Base-by-base conservation (phyloP, 257 asterid genomes). In the Rubia yunnanensis region DNA sequence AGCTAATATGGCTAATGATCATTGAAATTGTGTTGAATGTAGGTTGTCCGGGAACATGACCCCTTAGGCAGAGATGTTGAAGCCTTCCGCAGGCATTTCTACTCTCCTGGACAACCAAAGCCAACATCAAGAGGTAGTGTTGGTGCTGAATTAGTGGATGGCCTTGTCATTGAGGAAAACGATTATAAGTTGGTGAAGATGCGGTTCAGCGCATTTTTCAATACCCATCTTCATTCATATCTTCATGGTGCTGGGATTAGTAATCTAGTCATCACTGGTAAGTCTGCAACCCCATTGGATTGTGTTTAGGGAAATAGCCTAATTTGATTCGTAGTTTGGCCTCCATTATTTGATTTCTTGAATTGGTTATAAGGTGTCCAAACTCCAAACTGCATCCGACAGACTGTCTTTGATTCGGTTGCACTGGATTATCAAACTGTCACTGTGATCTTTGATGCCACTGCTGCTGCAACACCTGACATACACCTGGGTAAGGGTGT, bases 31-130 rank as follows among this genome's bases (percentile, higher is more conserved):
- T 30, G 13, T 66, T 66, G 34, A 6, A 66, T 66, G 39, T 75
- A 91, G 96, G 95, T 88, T 66, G 94, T 91, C 53, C 95, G 96
- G 4, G 97, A 91, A 86, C 97, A 91, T 32, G 97, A 91, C 49
- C 86, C 88, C 5, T 78, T 73, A 34, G 97, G 97, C 36, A 80
- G 97, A 78, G 97, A 91, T 34, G 96, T 83, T 39, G 97, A 88
- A 65, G 73, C 86, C 38, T 88, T 91, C 57, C 88, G 92, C 2
- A 74, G 89, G 74, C 86, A 84, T 67, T 68, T 83, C 60, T 91
- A 86, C 17, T 67, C 79, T 57, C 63, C 77, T 27, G 89, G 82
- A 32, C 57, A 83, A 79, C 86, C 95, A 20, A 87, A 79, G 62
- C 99, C 97, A 0, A 78, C 89, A 7, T 79, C 88, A 46, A 89